Evolutionary conservation across 305 asterid genomes (phyloP).

Genomic region (Fraxinus albicans): DNA sequence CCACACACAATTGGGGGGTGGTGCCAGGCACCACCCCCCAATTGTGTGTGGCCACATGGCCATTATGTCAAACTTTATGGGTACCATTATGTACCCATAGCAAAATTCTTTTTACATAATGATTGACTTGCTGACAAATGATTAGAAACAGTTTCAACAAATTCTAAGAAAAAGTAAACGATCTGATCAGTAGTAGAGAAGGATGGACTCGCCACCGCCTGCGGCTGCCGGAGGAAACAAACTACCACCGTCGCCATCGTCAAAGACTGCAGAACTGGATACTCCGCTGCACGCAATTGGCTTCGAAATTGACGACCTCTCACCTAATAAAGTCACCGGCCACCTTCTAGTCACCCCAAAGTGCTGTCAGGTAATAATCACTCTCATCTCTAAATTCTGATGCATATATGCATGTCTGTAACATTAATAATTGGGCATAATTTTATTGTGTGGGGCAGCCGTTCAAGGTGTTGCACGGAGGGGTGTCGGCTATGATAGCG

Average conservation of each 20-base stretch:
- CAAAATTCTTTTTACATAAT: too few species aligned
- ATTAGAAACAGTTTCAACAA: neutral
- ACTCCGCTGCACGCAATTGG: conserved; percentile 28
- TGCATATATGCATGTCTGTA: neutral
- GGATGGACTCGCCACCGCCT: neutral
- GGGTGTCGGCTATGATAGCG: conserved; percentile 39
- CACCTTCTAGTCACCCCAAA: conserved; percentile 26
- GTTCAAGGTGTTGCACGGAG: conserved; percentile 39
- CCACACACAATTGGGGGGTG: too few species aligned
- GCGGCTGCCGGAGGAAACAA: neutral
- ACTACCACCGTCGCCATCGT: neutral
- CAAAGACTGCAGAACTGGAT: conserved; percentile 22
- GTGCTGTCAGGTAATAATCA: conserved; percentile 24
- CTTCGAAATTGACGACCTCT: conserved; percentile 20
- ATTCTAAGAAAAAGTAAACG: neutral
- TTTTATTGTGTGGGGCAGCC: conserved; percentile 6
- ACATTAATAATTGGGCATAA: neutral
- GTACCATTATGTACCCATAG: too few species aligned
- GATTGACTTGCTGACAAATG: neutral
- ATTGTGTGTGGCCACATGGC: too few species aligned
- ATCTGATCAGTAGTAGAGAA: neutral
- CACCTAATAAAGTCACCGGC: conserved; percentile 26
- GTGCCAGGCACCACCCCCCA: too few species aligned
- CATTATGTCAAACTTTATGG: too few species aligned
- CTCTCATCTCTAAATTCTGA: neutral